Conservation (phyloP, 495 filamentous ascomycete genomes). For the Neurospora sp. region DNA sequence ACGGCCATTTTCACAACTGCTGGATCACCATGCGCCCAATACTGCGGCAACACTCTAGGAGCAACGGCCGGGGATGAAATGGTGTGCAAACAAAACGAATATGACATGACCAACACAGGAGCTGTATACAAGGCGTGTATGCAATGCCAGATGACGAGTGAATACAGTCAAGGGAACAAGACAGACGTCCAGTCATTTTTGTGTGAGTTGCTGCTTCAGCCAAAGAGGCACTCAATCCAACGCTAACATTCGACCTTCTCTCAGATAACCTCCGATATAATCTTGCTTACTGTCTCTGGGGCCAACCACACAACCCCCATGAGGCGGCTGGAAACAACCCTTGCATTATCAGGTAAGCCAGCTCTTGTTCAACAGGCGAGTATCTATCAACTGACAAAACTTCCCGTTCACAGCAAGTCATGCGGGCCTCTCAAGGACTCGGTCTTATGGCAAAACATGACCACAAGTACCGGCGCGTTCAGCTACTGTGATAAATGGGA, state of each 20-base stretch:
- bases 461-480: constrained; percentile 19
- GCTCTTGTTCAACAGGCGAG: not conserved
- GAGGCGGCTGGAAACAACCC: constrained; percentile 15
- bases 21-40: constrained; percentile 29
- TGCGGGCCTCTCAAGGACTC: constrained; percentile 28
- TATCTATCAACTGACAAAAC: constrained; percentile 5
- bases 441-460: constrained; percentile 27
- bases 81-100: constrained; percentile 24
- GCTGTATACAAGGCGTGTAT: constrained; percentile 33
- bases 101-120: constrained; percentile 17
- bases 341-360: constrained; percentile 31
- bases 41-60: constrained; percentile 34
- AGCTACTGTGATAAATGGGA: constrained; percentile 35
- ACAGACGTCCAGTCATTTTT: constrained; percentile 31
- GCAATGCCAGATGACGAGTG: constrained; percentile 31
- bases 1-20: constrained; percentile 25
- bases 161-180: constrained; percentile 16
- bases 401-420: constrained; percentile 20
- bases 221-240: not conserved
- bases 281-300: constrained; percentile 31
- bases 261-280: constrained; percentile 39
- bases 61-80: constrained; percentile 30
- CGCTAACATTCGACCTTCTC: not conserved
- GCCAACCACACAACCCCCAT: constrained; percentile 9
- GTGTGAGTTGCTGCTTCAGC: constrained; percentile 24